Percentiles rank a stretch among this genome's conserved stretches.
phyloP scores from a whole-genome alignment of 2,329 filamentous ascomycete genomes.

The Chrysoporthe deuterocubensis region DNA sequence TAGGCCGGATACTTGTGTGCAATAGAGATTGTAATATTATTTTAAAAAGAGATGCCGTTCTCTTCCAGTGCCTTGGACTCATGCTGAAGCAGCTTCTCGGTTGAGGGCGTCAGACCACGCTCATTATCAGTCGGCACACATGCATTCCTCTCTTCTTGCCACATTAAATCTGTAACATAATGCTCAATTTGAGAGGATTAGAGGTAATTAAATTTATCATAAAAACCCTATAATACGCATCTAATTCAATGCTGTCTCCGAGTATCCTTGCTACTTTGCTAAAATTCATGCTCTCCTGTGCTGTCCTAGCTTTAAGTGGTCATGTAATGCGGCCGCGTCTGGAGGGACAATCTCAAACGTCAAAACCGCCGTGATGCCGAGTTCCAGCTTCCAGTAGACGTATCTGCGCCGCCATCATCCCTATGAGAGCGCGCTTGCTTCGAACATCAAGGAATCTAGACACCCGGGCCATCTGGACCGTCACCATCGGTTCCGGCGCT shows the following conservation, averaged over 20 bases:
- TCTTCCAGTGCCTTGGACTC: too few species aligned
- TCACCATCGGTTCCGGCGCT: conserved; percentile 17
- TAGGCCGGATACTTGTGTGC: too few species aligned
- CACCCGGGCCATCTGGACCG: neutral
- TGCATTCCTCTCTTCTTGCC: neutral
- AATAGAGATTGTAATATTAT: too few species aligned
- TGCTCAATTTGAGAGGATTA: neutral
- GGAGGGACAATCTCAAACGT: neutral
- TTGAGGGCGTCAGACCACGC: neutral
- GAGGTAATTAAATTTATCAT: neutral
- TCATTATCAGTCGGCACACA: too few species aligned
- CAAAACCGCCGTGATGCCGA: neutral
- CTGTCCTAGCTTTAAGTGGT: neutral
- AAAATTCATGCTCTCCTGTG: neutral
- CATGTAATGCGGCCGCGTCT: neutral
- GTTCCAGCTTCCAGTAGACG: neutral
- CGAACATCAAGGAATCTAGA: neutral
- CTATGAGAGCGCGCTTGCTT: neutral
- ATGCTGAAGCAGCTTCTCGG: too few species aligned
- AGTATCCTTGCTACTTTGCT: neutral
- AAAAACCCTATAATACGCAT: neutral
- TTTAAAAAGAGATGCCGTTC: too few species aligned
- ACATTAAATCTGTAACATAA: too few species aligned
- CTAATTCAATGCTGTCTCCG: neutral
- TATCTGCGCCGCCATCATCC: neutral